Evolutionary conservation across 345 rosid genomes (phyloP).

Genomic region (Fremontodendron californicum): DNA sequence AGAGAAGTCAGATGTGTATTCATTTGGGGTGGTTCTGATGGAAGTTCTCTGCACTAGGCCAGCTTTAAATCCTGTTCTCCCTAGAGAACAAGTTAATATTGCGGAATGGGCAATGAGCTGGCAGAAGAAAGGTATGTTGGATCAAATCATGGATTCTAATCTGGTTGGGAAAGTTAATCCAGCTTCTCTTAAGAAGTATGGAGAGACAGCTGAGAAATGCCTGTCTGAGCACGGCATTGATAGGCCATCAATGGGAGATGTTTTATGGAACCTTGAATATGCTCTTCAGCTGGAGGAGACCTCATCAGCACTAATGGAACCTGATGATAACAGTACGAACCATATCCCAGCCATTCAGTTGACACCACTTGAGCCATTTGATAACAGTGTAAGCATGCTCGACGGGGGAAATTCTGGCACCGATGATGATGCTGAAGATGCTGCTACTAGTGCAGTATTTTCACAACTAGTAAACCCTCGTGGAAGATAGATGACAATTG

Average conservation of each 20-base stretch:
- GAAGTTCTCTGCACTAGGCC: slow-evolving; percentile 97
- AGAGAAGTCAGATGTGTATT: slow-evolving; percentile 93
- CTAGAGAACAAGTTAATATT: slow-evolving; percentile 94
- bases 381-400: slow-evolving; percentile 77
- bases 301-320: slow-evolving; percentile 75
- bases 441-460: slow-evolving; percentile 87
- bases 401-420: slow-evolving; percentile 57
- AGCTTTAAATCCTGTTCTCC: slow-evolving; percentile 92
- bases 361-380: slow-evolving; percentile 81
- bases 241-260: slow-evolving; percentile 98
- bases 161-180: slow-evolving; percentile 79
- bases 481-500: slow-evolving; percentile 55
- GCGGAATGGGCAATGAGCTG: slow-evolving; percentile 99
- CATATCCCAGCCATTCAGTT: slow-evolving; percentile 83
- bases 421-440: slow-evolving; percentile 80
- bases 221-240: slow-evolving; percentile 91
- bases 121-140: slow-evolving; percentile 95
- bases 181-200: slow-evolving; percentile 88
- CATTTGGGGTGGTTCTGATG: slow-evolving; percentile 96
- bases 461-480: slow-evolving; percentile 98
- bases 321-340: slow-evolving; percentile 95
- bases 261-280: slow-evolving; percentile 92
- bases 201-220: slow-evolving; percentile 98
- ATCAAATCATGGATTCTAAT: slow-evolving; percentile 90
- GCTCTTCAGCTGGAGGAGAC: slow-evolving; percentile 96